A percentile compares a stretch with the other conserved stretches of the same genome.
These are phyloP conservation scores for Fusarium sp. DNA, from an alignment of 2,329 filamentous ascomycete genomes.

Conservation along the genomic window DNA sequence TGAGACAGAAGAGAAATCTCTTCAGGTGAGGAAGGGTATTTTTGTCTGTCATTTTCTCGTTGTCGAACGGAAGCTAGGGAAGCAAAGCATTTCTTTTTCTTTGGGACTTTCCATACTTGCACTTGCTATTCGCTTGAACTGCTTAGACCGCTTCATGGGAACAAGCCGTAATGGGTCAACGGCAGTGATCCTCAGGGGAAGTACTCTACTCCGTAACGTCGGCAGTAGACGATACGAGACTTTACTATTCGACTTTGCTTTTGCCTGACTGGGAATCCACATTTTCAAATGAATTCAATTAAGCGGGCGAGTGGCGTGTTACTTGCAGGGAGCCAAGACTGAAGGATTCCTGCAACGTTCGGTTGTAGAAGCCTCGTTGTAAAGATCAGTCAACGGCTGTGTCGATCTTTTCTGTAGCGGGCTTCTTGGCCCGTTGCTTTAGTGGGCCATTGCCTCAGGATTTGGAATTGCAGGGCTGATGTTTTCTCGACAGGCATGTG, in stretches of 20 bases:
- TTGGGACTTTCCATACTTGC: accelerated
- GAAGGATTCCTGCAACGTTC: constrained; percentile 3
- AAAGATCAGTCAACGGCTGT: neutral
- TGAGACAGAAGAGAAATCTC: neutral
- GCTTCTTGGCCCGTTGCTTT: constrained; percentile 6
- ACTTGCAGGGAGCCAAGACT: constrained; percentile 2
- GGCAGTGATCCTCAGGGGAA: constrained; percentile 5
- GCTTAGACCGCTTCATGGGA: neutral
- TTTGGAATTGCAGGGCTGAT: constrained; percentile 6
- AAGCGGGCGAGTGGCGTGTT: neutral
- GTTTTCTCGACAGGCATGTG: neutral
- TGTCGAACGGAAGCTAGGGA: accelerated
- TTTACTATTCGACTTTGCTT: constrained; percentile 1
- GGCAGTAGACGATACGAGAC: neutral
- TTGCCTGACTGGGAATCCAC: constrained; percentile 9
- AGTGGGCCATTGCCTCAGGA: neutral
- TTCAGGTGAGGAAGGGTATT: neutral
- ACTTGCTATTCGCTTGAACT: neutral
- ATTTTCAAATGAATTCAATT: no score
- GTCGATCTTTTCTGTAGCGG: constrained; percentile 19
- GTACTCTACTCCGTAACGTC: neutral
- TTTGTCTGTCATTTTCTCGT: neutral
- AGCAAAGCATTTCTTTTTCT: neutral
- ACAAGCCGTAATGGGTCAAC: neutral
- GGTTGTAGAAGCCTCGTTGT: neutral